A percentile compares a stretch with the other conserved stretches of the same genome.
Evolutionary conservation across 306 rosid species (phyloP).

Genomic region (Ormosia semicastrata): DNA sequence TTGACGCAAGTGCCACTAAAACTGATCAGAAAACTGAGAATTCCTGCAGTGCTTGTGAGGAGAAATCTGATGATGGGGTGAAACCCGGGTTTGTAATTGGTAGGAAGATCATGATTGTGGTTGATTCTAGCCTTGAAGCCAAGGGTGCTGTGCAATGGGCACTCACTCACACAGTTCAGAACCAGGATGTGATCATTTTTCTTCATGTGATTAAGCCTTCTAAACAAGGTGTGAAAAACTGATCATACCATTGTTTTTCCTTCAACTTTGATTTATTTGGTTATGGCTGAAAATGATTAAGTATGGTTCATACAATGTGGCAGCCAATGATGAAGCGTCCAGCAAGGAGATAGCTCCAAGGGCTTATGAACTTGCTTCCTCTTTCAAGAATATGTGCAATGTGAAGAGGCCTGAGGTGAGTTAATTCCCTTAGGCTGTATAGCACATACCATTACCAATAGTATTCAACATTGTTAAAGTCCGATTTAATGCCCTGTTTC

Average conservation of each 20-base stretch:
- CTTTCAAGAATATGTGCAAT: slow-evolving; percentile 64
- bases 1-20: slow-evolving; percentile 24
- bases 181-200: slow-evolving; percentile 68
- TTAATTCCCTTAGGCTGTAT: background rate
- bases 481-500: background rate
- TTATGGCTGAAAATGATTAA: slow-evolving; percentile 1
- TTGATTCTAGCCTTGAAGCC: slow-evolving; percentile 88
- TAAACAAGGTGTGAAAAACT: slow-evolving; percentile 52
- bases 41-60: slow-evolving; percentile 22
- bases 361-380: slow-evolving; percentile 60
- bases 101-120: slow-evolving; percentile 86
- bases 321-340: slow-evolving; percentile 49
- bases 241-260: background rate
- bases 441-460: background rate
- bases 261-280: background rate
- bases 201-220: slow-evolving; percentile 73
- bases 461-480: background rate
- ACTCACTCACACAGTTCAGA: slow-evolving; percentile 80
- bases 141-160: slow-evolving; percentile 91
- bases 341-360: slow-evolving; percentile 57
- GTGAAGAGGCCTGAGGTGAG: slow-evolving; percentile 82
- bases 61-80: slow-evolving; percentile 33
- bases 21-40: slow-evolving; percentile 24
- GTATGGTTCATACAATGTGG: background rate
- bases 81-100: slow-evolving; percentile 45